Base-by-base conservation (phyloP, 306 rosid genomes). In the Acacia melanoxylon region DNA sequence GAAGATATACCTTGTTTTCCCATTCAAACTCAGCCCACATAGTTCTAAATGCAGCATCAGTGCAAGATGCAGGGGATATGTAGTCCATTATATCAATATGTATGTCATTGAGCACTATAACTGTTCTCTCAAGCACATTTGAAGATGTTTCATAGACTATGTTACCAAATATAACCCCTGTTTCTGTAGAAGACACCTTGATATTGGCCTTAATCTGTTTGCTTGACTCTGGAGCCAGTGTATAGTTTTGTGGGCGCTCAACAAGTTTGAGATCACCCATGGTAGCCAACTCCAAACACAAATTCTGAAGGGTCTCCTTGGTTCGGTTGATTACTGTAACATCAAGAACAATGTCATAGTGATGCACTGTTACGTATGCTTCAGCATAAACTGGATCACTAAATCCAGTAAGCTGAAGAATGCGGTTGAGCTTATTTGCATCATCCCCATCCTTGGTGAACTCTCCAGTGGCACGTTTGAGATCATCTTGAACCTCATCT, bases 11-110 rank as follows among this genome's bases (percentile, higher is more conserved):
- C 98, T 96, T 96, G 87, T 96, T 96, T 83, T 96, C 99, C 99
- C 99, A 96, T 80, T 96, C 99, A 85, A 96, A 96, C 77, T 96
- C 99, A 52, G 99, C 99, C 99, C 99, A 96, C 99, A 96, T 96
- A 42, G 97, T 91, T 87, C 99, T 91, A 62, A 96, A 96, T 82
- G 96, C 90, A 81, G 87, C 92, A 78, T 96, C 99, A 76, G 98
- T 89, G 76, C 99, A 96, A 62, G 91, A 90, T 66, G 99, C 96
- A 72, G 99, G 98, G 83, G 99, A 94, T 78, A 96, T 96, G 89
- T 96, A 96, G 83, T 96, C 99, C 99, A 96, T 96, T 83, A 96
- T 96, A 88, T 96, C 99, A 85, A 96, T 96, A 87, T 96, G 99
- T 86, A 96, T 96, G 89, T 96, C 99, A 87, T 92, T 96, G 54